phyloP scores from a whole-genome alignment of 805 yeast genomes.

The Ogataea trehaloabstinens region DNA sequence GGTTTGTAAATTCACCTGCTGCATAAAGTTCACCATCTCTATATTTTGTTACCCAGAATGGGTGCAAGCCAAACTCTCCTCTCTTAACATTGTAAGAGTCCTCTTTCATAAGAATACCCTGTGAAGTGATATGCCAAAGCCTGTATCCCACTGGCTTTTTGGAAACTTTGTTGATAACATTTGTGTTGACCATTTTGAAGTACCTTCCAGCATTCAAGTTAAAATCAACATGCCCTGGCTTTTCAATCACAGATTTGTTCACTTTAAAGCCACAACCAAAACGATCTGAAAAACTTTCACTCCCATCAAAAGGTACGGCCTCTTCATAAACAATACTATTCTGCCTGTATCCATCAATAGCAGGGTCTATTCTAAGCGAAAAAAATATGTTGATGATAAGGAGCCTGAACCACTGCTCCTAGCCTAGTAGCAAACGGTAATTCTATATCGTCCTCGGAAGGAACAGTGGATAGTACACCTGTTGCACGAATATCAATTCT shows the following conservation, averaged over 20 bases:
- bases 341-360: constrained; percentile 75
- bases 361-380: constrained; percentile 78
- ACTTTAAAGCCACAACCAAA: constrained; percentile 68
- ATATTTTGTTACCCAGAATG: constrained; percentile 80
- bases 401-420: constrained; percentile 79
- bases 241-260: constrained; percentile 62
- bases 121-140: constrained; percentile 70
- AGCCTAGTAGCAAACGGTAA: constrained; percentile 76
- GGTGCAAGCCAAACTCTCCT: constrained; percentile 77
- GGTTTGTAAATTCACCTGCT: constrained; percentile 86
- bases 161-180: constrained; percentile 64
- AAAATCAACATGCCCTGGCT: constrained; percentile 70
- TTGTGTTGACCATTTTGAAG: constrained; percentile 73
- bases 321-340: constrained; percentile 75
- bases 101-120: constrained; percentile 66
- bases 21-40: constrained; percentile 69
- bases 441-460: constrained; percentile 64
- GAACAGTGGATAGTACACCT: constrained; percentile 83
- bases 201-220: constrained; percentile 74
- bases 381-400: constrained; percentile 81
- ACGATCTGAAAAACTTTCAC: constrained; percentile 53
- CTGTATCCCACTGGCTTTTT: constrained; percentile 75
- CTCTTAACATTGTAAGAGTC: constrained; percentile 65
- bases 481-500: constrained; percentile 81
- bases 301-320: constrained; percentile 56